Conservation (phyloP, 257 asterid genomes). For the Nicotiana sylvestris region DNA sequence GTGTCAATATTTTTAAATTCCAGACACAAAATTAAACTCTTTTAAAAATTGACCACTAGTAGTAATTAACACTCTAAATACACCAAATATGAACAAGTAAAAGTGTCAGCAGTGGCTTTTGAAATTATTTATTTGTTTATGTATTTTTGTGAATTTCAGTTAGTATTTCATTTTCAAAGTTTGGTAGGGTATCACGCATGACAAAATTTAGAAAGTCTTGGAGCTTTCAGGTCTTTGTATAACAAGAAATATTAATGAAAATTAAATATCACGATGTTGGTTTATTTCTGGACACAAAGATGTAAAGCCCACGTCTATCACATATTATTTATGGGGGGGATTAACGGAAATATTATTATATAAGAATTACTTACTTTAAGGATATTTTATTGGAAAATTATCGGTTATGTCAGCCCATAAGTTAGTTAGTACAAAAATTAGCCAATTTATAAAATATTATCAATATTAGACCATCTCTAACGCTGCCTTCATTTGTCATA, state of each 20-base stretch:
- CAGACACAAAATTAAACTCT: neutral
- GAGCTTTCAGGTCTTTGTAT: neutral
- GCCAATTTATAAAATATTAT: too few relatives aligned
- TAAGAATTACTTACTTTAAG: too few relatives aligned
- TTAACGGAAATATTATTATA: too few relatives aligned
- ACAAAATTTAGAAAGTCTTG: neutral
- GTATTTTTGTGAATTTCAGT: neutral
- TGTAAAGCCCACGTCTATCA: too few relatives aligned
- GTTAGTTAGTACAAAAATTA: too few relatives aligned
- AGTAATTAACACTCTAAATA: neutral
- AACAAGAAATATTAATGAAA: neutral
- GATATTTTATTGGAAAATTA: too few relatives aligned
- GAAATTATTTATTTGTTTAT: neutral
- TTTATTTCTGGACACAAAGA: neutral
- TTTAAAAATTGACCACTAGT: neutral
- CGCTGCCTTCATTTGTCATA: too few relatives aligned
- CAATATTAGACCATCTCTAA: too few relatives aligned
- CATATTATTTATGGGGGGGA: too few relatives aligned
- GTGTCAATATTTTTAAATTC: neutral
- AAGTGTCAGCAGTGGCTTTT: conserved; percentile 1
- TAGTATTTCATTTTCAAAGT: neutral
- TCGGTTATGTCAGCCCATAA: too few relatives aligned
- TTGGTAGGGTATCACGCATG: neutral
- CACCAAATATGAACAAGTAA: neutral
- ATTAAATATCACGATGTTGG: neutral